phyloP scores from a whole-genome alignment of 176 grass and related monocot genomes.

The Musa acuminata region DNA sequence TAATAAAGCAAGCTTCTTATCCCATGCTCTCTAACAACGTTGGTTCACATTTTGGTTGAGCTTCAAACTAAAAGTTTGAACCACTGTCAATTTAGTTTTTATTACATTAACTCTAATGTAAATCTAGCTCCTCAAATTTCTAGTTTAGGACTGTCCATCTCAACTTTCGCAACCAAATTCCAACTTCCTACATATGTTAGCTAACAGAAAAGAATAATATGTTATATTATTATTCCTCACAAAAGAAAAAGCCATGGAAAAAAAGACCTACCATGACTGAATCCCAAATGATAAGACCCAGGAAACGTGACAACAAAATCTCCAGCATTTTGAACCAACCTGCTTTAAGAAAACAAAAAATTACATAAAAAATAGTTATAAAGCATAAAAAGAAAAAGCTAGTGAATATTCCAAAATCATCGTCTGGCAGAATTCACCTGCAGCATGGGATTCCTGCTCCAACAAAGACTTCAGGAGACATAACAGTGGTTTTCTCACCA shows the following conservation, averaged over 20 bases:
- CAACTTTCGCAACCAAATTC: too few species aligned
- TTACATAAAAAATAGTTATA: slow-evolving; percentile 1
- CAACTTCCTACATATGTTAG: too few species aligned
- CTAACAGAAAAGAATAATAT: too few species aligned
- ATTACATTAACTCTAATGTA: too few species aligned
- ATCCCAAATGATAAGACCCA: slow-evolving; percentile 79
- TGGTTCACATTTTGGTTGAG: neutral
- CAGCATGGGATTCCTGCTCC: slow-evolving; percentile 74
- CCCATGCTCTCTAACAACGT: too few species aligned
- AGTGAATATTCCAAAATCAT: neutral
- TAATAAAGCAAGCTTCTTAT: too few species aligned
- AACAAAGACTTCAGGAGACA: slow-evolving; percentile 89
- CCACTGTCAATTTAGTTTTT: too few species aligned
- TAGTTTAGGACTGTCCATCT: too few species aligned
- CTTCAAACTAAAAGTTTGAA: neutral
- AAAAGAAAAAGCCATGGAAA: neutral
- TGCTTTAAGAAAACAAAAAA: slow-evolving; percentile 22
- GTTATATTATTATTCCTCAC: neutral
- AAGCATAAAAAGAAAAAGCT: neutral
- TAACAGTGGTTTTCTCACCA: slow-evolving; percentile 78
- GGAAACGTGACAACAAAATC: slow-evolving; percentile 98
- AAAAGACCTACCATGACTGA: slow-evolving; percentile 61
- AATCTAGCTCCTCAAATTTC: too few species aligned
- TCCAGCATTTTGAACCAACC: slow-evolving; percentile 96
- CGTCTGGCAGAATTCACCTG: slow-evolving; percentile 32